phyloP scores from a whole-genome alignment of 306 rosid species.

The Ammopiptanthus mongolicus region DNA sequence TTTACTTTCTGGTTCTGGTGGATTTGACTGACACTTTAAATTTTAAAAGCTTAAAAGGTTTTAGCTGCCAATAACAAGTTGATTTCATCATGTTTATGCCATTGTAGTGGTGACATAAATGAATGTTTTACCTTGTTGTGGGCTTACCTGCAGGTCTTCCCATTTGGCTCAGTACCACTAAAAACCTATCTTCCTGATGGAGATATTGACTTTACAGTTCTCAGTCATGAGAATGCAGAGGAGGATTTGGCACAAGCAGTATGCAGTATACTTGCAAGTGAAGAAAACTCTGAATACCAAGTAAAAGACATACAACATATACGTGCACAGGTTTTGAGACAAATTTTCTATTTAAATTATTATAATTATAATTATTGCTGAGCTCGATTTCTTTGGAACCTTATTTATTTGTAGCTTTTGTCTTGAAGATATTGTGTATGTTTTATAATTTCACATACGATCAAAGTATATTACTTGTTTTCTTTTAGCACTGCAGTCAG shows the following conservation, averaged over 20 bases:
- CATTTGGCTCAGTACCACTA: constrained; percentile 70
- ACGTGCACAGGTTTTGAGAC: constrained; percentile 48
- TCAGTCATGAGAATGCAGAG: constrained; percentile 35
- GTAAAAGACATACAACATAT: constrained; percentile 45
- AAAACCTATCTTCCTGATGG: constrained; percentile 83
- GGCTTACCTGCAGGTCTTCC: constrained; percentile 45
- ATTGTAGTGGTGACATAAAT: not conserved
- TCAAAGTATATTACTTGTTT: not conserved
- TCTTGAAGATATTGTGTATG: not conserved
- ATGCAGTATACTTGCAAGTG: constrained; percentile 32
- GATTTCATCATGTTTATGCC: constrained; percentile 10
- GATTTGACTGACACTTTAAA: not conserved
- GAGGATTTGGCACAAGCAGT: constrained; percentile 45
- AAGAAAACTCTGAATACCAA: constrained; percentile 23
- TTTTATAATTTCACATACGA: not conserved
- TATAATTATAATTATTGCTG: not conserved
- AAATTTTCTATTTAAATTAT: not conserved
- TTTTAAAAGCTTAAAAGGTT: not conserved
- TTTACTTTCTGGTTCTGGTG: not conserved
- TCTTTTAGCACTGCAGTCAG: not conserved
- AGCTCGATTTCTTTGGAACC: not conserved
- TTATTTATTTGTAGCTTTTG: not conserved
- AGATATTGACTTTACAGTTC: constrained; percentile 63
- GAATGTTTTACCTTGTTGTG: constrained; percentile 13
- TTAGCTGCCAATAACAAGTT: not conserved